These are phyloP conservation scores for Diutina siamensis DNA, from an alignment of 1,139 yeast genomes.

Conservation along the genomic window DNA sequence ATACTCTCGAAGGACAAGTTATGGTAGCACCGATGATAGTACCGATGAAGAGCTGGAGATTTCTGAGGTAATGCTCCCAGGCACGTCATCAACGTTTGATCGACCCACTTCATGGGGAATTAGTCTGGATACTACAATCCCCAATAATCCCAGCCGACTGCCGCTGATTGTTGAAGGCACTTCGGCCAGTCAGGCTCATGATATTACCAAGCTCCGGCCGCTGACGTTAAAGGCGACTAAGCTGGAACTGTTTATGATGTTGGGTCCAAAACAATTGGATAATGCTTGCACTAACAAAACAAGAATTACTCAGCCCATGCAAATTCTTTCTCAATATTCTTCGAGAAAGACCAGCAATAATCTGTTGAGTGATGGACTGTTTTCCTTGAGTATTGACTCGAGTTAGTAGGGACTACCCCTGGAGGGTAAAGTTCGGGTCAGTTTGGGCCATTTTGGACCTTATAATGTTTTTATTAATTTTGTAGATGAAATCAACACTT, in stretches of 20 bases:
- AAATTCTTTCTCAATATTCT: conserved; percentile 1
- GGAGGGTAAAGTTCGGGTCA: too few relatives aligned
- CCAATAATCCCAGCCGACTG: neutral
- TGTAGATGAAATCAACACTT: too few relatives aligned
- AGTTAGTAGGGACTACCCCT: neutral
- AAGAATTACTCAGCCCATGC: neutral
- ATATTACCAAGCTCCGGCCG: neutral
- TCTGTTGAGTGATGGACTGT: neutral
- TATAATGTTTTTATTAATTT: too few relatives aligned
- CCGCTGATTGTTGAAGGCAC: neutral
- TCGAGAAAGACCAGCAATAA: neutral
- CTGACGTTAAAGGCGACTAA: neutral
- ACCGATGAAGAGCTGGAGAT: neutral
- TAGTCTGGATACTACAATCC: neutral
- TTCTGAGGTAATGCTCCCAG: too few relatives aligned
- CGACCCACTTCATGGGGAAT: neutral
- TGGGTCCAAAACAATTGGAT: neutral
- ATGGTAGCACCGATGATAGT: neutral
- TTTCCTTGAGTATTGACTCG: conserved; percentile 2
- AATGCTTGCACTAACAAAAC: neutral
- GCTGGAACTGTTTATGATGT: conserved; percentile 1
- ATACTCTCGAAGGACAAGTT: neutral
- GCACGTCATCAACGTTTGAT: too few relatives aligned
- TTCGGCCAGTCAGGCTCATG: neutral
- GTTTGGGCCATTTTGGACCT: too few relatives aligned